Evolutionary conservation across 345 rosid genomes (phyloP), one percentile per base, ranked within the genome.

Genomic region (Gynandropsis gynandra): DNA sequence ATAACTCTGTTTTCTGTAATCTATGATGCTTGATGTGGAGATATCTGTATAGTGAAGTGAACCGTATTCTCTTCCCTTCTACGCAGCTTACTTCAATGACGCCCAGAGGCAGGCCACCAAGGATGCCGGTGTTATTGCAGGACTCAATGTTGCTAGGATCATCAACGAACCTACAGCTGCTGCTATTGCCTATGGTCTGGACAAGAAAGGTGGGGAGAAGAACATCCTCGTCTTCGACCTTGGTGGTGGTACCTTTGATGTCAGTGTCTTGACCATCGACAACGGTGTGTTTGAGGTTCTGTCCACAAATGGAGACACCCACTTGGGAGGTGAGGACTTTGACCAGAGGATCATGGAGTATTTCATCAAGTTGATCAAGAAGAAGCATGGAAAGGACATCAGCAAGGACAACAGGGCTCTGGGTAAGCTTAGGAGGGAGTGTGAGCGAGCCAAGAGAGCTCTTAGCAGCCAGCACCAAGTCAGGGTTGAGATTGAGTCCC

Each of bases 281-380:
- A 84, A 90, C 20, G 98, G 98, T 54, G 98, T 90, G 31, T 90
- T 90, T 42, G 98, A 90, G 87, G 98, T 90, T 56, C 95, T 81
- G 48, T 81, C 98, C 32, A 90, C 96, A 10, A 90, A 87, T 54
- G 98, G 98, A 35, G 98, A 90, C 81, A 90, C 98, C 9, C 96
- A 87, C 69, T 84, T 90, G 79, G 98, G 98, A 82, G 98, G 97
- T 59, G 98, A 90, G 82, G 98, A 90, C 71, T 90, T 90, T 62
- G 98, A 90, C 65, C 92, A 80, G 63, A 86, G 98, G 65, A 33
- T 90, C 59, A 90, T 90, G 98, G 98, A 90, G 31, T 90, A 90
- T 77, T 90, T 90, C 64, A 90, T 90, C 66, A 90, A 90, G 63
- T 71, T 90, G 74, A 82, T 87, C 69, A 90, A 84, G 95, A 90